A percentile compares a stretch with the other conserved stretches of the same genome.
Evolutionary conservation across 345 rosid species (phyloP).

Genomic region (Garcia nutans): DNA sequence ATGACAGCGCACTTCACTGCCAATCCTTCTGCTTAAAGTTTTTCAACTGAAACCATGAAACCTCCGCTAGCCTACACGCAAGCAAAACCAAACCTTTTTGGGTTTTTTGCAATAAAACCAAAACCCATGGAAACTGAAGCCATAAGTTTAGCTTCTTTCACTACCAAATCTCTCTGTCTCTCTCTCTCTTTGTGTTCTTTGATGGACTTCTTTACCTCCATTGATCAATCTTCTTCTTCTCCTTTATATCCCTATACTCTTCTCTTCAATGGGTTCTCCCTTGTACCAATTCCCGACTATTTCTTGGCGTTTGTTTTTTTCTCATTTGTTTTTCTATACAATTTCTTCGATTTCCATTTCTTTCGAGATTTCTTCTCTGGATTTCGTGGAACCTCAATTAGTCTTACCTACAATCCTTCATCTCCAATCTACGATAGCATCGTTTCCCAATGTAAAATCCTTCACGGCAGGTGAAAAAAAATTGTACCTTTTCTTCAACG

Average conservation of each 20-base stretch:
- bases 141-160: no score
- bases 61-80: no score
- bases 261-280: conserved; percentile 41
- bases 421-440: conserved; percentile 55
- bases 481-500: background rate
- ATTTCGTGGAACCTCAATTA: conserved; percentile 43
- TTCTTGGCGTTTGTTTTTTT: conserved; percentile 37
- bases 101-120: no score
- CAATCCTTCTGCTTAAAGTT: no score
- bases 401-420: conserved; percentile 42
- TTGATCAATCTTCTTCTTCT: conserved; percentile 18
- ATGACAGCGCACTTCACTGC: no score
- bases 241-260: conserved; percentile 46
- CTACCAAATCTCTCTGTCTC: background rate
- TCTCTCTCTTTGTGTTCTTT: background rate
- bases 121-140: no score
- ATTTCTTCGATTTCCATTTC: conserved; percentile 69
- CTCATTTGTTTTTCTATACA: conserved; percentile 47
- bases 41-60: no score
- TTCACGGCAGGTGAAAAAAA: conserved; percentile 60
- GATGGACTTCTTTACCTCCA: background rate
- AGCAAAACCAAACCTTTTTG: no score
- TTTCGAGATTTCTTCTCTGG: conserved; percentile 48
- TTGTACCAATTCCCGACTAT: conserved; percentile 58
- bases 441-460: conserved; percentile 61